Conservation (phyloP, 2,329 filamentous ascomycete genomes). For the Penicillium corylophilum region DNA sequence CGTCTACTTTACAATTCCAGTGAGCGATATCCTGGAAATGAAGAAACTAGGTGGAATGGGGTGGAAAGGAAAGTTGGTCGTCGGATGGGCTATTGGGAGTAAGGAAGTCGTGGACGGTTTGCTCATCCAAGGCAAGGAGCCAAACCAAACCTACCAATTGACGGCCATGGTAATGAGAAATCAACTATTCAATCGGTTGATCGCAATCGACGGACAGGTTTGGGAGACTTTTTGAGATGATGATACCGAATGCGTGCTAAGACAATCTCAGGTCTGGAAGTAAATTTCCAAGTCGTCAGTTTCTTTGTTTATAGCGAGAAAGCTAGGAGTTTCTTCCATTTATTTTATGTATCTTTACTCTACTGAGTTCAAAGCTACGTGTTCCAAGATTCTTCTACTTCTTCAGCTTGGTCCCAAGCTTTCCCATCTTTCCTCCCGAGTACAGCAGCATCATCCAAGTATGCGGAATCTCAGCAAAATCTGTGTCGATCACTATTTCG, state of each 20-base stretch:
- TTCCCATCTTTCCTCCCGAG: slow-evolving; percentile 3
- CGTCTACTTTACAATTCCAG: slow-evolving; percentile 66
- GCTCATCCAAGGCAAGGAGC: slow-evolving; percentile 58
- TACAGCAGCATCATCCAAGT: slow-evolving; percentile 10
- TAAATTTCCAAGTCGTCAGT: slow-evolving; percentile 2
- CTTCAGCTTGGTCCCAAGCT: slow-evolving; percentile 8
- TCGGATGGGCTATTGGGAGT: slow-evolving; percentile 72
- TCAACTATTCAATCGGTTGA: slow-evolving; percentile 75
- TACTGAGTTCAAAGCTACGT: background rate
- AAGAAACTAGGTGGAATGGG: slow-evolving; percentile 77
- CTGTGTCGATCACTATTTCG: too few species aligned
- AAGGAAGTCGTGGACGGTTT: slow-evolving; percentile 73
- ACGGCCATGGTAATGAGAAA: slow-evolving; percentile 72
- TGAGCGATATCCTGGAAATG: slow-evolving; percentile 69
- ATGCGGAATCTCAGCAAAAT: slow-evolving; percentile 6
- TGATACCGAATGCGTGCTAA: slow-evolving; percentile 18
- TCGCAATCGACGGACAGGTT: slow-evolving; percentile 76
- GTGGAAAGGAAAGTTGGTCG: slow-evolving; percentile 79
- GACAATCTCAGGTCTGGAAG: slow-evolving; percentile 25
- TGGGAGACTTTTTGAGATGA: slow-evolving; percentile 69
- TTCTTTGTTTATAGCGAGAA: background rate
- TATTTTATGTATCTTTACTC: too few species aligned
- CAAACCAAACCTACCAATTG: slow-evolving; percentile 57
- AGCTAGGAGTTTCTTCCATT: background rate
- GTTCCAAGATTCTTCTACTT: background rate